Conservation (phyloP, 805 yeast species). For the Yarrowia sp. region DNA sequence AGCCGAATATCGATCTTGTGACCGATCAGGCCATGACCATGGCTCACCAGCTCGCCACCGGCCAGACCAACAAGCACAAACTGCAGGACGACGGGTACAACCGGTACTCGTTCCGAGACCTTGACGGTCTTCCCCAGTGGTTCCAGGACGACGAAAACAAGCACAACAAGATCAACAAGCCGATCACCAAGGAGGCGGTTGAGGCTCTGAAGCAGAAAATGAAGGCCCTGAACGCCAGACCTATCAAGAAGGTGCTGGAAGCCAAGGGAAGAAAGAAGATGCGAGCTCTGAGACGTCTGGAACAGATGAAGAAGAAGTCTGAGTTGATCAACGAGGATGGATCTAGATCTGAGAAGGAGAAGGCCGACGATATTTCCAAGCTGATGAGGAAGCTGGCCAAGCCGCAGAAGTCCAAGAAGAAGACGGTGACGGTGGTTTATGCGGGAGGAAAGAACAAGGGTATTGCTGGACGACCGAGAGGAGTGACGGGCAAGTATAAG, state of each 20-base stretch:
- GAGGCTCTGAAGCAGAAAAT: slow-evolving; percentile 75
- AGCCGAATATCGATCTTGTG: slow-evolving; percentile 73
- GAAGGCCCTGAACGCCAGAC: slow-evolving; percentile 90
- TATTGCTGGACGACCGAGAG: slow-evolving; percentile 92
- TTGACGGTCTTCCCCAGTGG: slow-evolving; percentile 95
- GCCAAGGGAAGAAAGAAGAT: slow-evolving; percentile 96
- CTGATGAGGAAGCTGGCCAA: slow-evolving; percentile 82
- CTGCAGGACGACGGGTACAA: slow-evolving; percentile 92
- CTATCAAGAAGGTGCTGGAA: slow-evolving; percentile 97
- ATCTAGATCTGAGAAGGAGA: slow-evolving; percentile 88
- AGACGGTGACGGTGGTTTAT: slow-evolving; percentile 85
- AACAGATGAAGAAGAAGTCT: slow-evolving; percentile 88
- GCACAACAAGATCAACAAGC: slow-evolving; percentile 84
- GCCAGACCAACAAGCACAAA: slow-evolving; percentile 83
- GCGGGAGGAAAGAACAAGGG: slow-evolving; percentile 88
- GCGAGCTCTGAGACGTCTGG: slow-evolving; percentile 87
- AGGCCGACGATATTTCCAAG: slow-evolving; percentile 89
- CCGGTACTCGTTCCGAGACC: slow-evolving; percentile 88
- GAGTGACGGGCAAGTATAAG: slow-evolving; percentile 96
- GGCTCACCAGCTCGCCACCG: slow-evolving; percentile 93
- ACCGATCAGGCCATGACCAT: slow-evolving; percentile 97
- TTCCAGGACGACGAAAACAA: slow-evolving; percentile 88
- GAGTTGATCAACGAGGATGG: slow-evolving; percentile 88
- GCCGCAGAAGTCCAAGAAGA: slow-evolving; percentile 71
- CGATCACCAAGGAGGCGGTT: slow-evolving; percentile 94